Evolutionary conservation across 2,329 filamentous ascomycete genomes (phyloP).

Genomic region (Claviceps sp.): DNA sequence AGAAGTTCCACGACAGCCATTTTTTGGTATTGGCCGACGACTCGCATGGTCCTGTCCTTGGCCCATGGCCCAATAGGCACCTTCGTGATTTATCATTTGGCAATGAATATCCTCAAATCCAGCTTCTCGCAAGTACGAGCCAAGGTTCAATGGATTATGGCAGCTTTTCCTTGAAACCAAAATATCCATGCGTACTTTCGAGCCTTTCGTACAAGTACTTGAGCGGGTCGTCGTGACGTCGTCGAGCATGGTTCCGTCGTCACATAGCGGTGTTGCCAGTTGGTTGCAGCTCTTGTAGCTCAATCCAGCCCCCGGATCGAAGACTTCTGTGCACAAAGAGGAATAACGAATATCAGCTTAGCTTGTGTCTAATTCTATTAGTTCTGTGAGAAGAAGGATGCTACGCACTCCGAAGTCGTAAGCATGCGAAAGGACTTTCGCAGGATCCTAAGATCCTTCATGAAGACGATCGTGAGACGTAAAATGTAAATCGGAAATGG

Average conservation of each 20-base stretch:
- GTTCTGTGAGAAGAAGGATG: not conserved
- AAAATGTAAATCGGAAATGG: conserved; percentile 18
- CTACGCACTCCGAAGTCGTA: not conserved
- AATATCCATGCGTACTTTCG: conserved; percentile 5
- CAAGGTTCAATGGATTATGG: conserved; percentile 8
- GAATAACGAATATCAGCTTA: not conserved
- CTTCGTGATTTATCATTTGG: conserved; percentile 21
- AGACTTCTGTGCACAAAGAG: conserved; percentile 9
- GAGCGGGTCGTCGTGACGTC: conserved; percentile 9
- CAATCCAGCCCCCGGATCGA: conserved; percentile 30
- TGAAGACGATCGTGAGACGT: conserved; percentile 8
- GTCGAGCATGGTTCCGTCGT: conserved; percentile 18
- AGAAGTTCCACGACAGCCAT: conserved; percentile 22
- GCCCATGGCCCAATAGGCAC: too few relatives aligned
- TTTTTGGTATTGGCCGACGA: conserved; percentile 26
- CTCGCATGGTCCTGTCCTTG: too few relatives aligned
- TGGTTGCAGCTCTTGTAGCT: conserved; percentile 26
- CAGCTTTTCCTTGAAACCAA: conserved; percentile 10
- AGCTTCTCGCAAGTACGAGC: conserved; percentile 6
- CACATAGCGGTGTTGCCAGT: conserved; percentile 20
- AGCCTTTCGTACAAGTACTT: conserved; percentile 6
- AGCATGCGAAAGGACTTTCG: conserved; percentile 8
- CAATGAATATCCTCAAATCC: conserved; percentile 16
- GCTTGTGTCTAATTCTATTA: not conserved
- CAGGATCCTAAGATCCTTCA: conserved; percentile 10